phyloP scores from a whole-genome alignment of 495 filamentous ascomycete species.

The Penicillium riverlandense region DNA sequence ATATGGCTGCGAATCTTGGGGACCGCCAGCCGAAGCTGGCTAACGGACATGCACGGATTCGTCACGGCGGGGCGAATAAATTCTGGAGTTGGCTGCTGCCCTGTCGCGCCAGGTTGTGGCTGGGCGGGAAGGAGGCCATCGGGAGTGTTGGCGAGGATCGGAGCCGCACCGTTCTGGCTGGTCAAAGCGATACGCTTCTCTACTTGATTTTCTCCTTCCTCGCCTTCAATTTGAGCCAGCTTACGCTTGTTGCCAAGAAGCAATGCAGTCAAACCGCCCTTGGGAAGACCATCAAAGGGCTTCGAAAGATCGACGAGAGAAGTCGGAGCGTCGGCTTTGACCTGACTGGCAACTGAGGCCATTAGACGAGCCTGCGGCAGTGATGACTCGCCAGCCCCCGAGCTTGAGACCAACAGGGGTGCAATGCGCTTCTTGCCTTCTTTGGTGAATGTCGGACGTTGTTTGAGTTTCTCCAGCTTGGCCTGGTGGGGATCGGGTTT shows the following conservation, averaged over 20 bases:
- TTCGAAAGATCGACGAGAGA: conserved; percentile 87
- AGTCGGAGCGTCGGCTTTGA: conserved; percentile 66
- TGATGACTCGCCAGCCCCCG: conserved; percentile 74
- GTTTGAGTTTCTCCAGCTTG: conserved; percentile 74
- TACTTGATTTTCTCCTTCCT: conserved; percentile 53
- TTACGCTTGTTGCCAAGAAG: conserved; percentile 92
- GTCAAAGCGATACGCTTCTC: conserved; percentile 54
- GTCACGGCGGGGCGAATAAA: conserved; percentile 82
- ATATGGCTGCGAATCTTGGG: conserved; percentile 82
- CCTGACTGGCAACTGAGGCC: conserved; percentile 54
- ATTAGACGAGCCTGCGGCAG: conserved; percentile 80
- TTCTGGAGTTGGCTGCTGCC: conserved; percentile 68
- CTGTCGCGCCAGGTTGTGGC: conserved; percentile 43
- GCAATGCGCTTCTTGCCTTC: conserved; percentile 96
- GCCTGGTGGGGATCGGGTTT: conserved; percentile 57
- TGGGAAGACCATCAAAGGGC: conserved; percentile 87
- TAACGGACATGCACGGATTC: conserved; percentile 70
- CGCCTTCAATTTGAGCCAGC: conserved; percentile 55
- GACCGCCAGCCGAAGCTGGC: conserved; percentile 82
- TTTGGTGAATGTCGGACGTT: conserved; percentile 88
- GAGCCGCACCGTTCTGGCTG: conserved; percentile 57
- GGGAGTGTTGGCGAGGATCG: conserved; percentile 66
- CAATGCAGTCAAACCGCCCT: conserved; percentile 77
- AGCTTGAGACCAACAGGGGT: conserved; percentile 80
- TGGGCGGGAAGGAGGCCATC: conserved; percentile 70